These are phyloP conservation scores for Citrus mangshanensis DNA, from an alignment of 345 rosid species.

Conservation along the genomic window DNA sequence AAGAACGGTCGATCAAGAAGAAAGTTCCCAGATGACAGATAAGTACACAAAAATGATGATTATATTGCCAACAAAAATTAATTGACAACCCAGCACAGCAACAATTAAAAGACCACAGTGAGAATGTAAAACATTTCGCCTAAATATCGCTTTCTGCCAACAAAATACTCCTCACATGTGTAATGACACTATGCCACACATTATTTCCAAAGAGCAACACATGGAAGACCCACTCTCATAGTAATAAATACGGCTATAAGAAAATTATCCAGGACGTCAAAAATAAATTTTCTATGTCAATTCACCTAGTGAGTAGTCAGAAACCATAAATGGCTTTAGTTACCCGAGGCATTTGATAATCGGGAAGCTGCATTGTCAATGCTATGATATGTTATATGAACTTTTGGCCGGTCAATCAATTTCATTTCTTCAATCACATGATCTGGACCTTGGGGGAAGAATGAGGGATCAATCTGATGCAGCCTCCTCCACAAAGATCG, in stretches of 20 bases:
- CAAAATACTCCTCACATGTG: background rate
- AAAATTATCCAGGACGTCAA: slow-evolving; percentile 1
- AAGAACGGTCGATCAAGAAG: background rate
- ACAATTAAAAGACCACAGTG: background rate
- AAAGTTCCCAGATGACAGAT: background rate
- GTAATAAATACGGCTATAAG: background rate
- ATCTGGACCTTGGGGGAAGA: slow-evolving; percentile 73
- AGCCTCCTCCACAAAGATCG: slow-evolving; percentile 67
- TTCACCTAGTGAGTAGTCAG: background rate
- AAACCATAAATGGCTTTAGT: background rate
- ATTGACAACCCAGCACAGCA: background rate
- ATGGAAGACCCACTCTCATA: background rate
- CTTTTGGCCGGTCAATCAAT: slow-evolving; percentile 62
- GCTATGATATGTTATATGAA: slow-evolving; percentile 47
- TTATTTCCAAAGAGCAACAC: background rate
- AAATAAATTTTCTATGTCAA: background rate
- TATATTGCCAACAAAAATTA: background rate
- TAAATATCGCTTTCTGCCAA: background rate
- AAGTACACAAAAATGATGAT: background rate
- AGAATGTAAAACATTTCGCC: background rate
- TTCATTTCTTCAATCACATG: slow-evolving; percentile 34
- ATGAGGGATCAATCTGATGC: slow-evolving; percentile 51
- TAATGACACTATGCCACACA: background rate
- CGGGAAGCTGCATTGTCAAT: slow-evolving; percentile 19
- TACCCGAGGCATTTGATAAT: slow-evolving; percentile 48